Evolutionary conservation across 176 grass and related monocot species (phyloP), one percentile per base, ranked within the genome.

Genomic region (Oryza punctata): DNA sequence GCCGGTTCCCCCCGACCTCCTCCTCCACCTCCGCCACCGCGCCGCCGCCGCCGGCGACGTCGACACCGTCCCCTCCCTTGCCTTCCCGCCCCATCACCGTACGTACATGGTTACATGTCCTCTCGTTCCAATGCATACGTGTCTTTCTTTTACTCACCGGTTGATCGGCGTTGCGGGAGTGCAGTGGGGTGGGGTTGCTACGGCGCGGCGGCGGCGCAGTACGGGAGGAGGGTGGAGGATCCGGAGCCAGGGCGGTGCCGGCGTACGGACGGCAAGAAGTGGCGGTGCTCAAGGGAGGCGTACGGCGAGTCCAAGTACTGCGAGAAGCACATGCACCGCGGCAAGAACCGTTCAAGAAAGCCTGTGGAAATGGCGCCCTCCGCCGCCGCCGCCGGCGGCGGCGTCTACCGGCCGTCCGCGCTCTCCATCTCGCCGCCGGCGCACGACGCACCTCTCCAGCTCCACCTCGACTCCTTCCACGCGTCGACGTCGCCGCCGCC

Each of bases 311-410:
- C 95, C 75, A 97, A 97, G 85, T 97, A 97, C 81, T 97, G 95
- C 49, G 95, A 97, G 84, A 94, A 92, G 78, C 95, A 97, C 81
- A 91, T 97, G 81, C 95, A 97, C 90, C 87, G 95, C 81, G 95
- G 95, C 67, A 97, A 94, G 82, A 93, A 89, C 90, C 90, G 95
- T 97, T 97, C 95, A 94, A 97, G 95, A 94, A 97, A 97, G 95
- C 92, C 92, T 93, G 90, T 94, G 95, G 95, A 94, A 91, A 69
- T 79, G 10, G 23, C 77, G 8, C 41, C 76, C 12, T 21, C 33
- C 16, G 38, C 35, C 3, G 33, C 78, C 12, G 45, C 52, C 18
- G 18, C 1, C 52, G n/a, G n/a, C n/a, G n/a, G n/a, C n/a, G n/a
- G n/a, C n/a, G 52, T 57, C 3, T 89, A 89, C 87, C 72, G 78